Conservation (phyloP, 768 basidiomycete species). For the Amanita muscaria region DNA sequence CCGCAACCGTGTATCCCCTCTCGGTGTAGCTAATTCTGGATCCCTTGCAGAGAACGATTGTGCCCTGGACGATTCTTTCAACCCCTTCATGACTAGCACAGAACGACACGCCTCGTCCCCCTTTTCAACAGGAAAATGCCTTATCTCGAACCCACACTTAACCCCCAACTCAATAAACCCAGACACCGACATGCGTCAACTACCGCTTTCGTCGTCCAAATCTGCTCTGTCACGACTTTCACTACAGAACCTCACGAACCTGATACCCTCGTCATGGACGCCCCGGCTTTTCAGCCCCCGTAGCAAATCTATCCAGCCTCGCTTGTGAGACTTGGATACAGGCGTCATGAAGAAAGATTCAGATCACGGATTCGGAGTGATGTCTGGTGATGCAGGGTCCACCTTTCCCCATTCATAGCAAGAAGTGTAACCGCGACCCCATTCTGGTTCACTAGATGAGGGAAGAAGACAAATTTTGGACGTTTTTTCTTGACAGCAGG, state of each 20-base stretch:
- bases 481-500: background rate
- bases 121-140: background rate
- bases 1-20: slow-evolving; percentile 43
- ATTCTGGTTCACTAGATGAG: slow-evolving; percentile 22
- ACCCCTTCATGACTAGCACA: background rate
- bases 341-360: slow-evolving; percentile 60
- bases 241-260: slow-evolving; percentile 51
- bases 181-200: slow-evolving; percentile 13
- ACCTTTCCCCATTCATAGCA: slow-evolving; percentile 25
- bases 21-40: slow-evolving; percentile 51
- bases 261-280: slow-evolving; percentile 26
- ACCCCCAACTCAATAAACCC: too few relatives aligned
- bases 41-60: slow-evolving; percentile 21
- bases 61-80: background rate
- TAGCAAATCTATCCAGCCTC: background rate
- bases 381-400: slow-evolving; percentile 19
- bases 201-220: slow-evolving; percentile 33
- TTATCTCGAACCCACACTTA: too few relatives aligned
- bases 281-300: background rate
- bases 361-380: slow-evolving; percentile 42
- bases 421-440: slow-evolving; percentile 28
- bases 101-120: background rate
- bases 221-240: slow-evolving; percentile 48
- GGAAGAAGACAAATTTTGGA: background rate
- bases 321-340: too few relatives aligned